Evolutionary conservation across 129 eudicot species (phyloP).

Genomic region (Chrysanthemum makinoi): DNA sequence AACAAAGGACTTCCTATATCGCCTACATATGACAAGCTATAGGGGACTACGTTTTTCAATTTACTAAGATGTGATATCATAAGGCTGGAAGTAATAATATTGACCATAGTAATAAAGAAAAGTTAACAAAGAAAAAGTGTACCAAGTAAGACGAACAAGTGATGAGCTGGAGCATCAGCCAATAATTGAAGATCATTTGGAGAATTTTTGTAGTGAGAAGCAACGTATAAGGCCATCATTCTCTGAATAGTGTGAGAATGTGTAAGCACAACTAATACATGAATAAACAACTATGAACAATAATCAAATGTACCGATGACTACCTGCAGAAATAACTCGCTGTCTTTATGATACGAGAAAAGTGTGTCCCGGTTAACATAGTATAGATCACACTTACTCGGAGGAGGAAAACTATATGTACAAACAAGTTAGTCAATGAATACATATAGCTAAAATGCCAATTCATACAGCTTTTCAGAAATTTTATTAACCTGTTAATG

Average conservation of each 20-base stretch:
- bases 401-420: conserved; percentile 74
- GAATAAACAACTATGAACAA: conserved; percentile 6
- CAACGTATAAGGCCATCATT: conserved; percentile 97
- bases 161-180: conserved; percentile 99
- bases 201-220: conserved; percentile 96
- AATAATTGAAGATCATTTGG: conserved; percentile 91
- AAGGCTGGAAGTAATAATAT: neutral
- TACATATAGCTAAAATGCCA: conserved; percentile 1
- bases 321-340: conserved; percentile 93
- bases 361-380: conserved; percentile 97
- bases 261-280: conserved; percentile 14
- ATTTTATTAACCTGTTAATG: conserved; percentile 60
- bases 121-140: conserved; percentile 1
- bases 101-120: neutral
- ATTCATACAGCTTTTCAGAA: conserved; percentile 11
- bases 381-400: conserved; percentile 85
- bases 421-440: conserved; percentile 20
- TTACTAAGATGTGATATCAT: neutral
- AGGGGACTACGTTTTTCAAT: neutral
- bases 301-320: neutral
- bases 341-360: conserved; percentile 92
- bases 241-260: conserved; percentile 51
- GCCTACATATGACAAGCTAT: neutral
- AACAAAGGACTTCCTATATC: neutral
- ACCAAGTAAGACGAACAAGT: conserved; percentile 93